Base-by-base conservation (phyloP, 129 eudicot species). In the Solidago caesia region DNA sequence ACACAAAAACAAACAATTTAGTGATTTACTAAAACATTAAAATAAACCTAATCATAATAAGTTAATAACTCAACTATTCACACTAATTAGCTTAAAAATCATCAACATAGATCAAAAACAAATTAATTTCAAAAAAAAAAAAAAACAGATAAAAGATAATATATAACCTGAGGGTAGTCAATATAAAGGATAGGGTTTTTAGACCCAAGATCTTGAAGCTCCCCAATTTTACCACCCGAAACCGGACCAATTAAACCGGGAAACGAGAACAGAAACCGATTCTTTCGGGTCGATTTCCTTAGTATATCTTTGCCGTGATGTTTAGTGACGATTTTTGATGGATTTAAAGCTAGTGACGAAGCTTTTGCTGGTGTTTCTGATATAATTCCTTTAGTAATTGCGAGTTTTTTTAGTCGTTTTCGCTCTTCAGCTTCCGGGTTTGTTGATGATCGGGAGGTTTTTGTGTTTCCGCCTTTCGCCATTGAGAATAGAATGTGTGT, bases 251-350 rank as follows among this genome's bases (percentile, higher is more conserved):
- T 41, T 1, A 90, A 85, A 1, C 96, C 97, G 4, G 96, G 92
- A 59, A 94, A 90, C 0, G 98, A 90, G 64, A 94, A 94, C n/a
- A 94, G 84, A 47, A 81, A 94, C 29, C 85, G 85, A 46, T 94
- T 93, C 82, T 94, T 94, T 73, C 98, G 81, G 69, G 84, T 92
- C 0, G 97, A 94, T 71, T 94, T 90, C 72, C 85, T 80, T 46
- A 94, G 46, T 0, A 94, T 81, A 75, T 94, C 98, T 73, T 48
- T 81, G 13, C 98, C 97, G 76, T 90, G 97, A 77, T 94, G 98
- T 63, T 94, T 94, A 44, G 68, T 64, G 43, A 94, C 89, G 6
- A 85, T 85, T 68, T 90, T 94, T 2, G 92, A 88, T 2, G 97
- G 93, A 71, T 44, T 75, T 7, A 88, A 82, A 58, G 89, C 80